Conservation (phyloP, 2,329 filamentous ascomycete species). For the Aureobasidium sp. region DNA sequence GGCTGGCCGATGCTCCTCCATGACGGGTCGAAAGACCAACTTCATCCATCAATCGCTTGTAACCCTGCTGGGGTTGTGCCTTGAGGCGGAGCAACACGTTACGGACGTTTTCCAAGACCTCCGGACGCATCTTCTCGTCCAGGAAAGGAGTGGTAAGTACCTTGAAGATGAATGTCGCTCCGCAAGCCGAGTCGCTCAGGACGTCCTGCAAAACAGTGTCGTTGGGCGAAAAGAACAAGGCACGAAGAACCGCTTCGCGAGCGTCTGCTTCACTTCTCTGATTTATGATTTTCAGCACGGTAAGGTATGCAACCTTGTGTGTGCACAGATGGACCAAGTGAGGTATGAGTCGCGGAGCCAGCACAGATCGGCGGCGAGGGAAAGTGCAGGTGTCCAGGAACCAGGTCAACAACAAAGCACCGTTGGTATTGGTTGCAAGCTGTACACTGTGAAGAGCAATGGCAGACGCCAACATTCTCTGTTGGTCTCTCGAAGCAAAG, state of each 20-base stretch:
- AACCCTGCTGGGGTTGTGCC: constrained; percentile 88
- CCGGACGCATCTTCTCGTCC: constrained; percentile 78
- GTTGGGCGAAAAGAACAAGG: constrained; percentile 84
- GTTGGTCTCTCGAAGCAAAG: constrained; percentile 89
- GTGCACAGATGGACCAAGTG: constrained; percentile 94
- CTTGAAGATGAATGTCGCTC: constrained; percentile 96
- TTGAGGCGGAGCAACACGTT: constrained; percentile 84
- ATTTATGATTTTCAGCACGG: constrained; percentile 96
- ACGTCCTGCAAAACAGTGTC: constrained; percentile 86
- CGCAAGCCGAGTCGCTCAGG: constrained; percentile 81
- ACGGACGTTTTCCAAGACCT: constrained; percentile 88
- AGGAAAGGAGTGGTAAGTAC: constrained; percentile 96
- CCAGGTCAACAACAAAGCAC: constrained; percentile 90
- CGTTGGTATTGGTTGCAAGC: constrained; percentile 92
- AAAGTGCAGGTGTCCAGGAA: constrained; percentile 98
- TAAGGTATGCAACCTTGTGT: constrained; percentile 96
- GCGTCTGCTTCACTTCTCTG: constrained; percentile 92
- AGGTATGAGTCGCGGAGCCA: constrained; percentile 85
- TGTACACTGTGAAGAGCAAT: constrained; percentile 97
- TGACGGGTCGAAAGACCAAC: constrained; percentile 69
- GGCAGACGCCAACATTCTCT: constrained; percentile 85
- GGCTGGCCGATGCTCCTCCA: constrained; percentile 32
- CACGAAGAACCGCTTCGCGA: constrained; percentile 79
- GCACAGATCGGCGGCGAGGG: constrained; percentile 79
- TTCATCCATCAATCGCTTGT: constrained; percentile 98